These are phyloP conservation scores for Udeniomyces megalosporus DNA, from an alignment of 768 basidiomycete species.

Conservation along the genomic window DNA sequence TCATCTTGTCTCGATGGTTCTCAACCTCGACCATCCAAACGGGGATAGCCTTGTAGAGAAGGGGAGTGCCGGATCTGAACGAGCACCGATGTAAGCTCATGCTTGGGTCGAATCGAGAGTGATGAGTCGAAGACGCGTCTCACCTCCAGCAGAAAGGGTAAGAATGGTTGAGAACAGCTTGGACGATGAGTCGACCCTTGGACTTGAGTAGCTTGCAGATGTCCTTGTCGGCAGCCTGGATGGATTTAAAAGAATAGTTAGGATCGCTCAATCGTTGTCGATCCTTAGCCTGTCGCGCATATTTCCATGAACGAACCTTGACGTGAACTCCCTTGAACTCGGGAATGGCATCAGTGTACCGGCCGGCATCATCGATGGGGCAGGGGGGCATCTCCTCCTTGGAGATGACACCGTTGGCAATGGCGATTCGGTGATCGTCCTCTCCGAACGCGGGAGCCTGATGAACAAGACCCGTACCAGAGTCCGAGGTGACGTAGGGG, in stretches of 20 bases:
- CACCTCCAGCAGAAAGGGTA: slow-evolving; percentile 98
- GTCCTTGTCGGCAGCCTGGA: slow-evolving; percentile 74
- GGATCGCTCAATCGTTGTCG: no score
- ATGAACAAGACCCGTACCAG: slow-evolving; percentile 96
- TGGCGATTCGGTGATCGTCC: slow-evolving; percentile 88
- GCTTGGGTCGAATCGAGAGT: no score
- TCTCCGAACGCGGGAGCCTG: slow-evolving; percentile 98
- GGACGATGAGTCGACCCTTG: slow-evolving; percentile 72
- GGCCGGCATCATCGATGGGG: slow-evolving; percentile 77
- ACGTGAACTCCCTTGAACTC: slow-evolving; percentile 79
- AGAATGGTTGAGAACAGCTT: slow-evolving; percentile 69
- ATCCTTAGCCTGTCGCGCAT: not conserved
- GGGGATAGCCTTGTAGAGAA: slow-evolving; percentile 90
- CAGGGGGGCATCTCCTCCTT: slow-evolving; percentile 90
- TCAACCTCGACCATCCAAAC: slow-evolving; percentile 89
- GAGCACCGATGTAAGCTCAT: not conserved
- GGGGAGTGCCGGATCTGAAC: slow-evolving; percentile 72
- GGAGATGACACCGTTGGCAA: slow-evolving; percentile 64
- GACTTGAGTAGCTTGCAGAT: slow-evolving; percentile 82
- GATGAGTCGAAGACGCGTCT: not conserved
- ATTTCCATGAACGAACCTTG: slow-evolving; percentile 50
- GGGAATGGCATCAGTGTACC: slow-evolving; percentile 72
- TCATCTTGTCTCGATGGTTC: slow-evolving; percentile 67
- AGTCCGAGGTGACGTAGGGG: slow-evolving; percentile 78
- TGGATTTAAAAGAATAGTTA: not conserved